These are phyloP conservation scores for Spergularia bocconei DNA, from an alignment of 148 eudicot genomes.

Conservation along the genomic window DNA sequence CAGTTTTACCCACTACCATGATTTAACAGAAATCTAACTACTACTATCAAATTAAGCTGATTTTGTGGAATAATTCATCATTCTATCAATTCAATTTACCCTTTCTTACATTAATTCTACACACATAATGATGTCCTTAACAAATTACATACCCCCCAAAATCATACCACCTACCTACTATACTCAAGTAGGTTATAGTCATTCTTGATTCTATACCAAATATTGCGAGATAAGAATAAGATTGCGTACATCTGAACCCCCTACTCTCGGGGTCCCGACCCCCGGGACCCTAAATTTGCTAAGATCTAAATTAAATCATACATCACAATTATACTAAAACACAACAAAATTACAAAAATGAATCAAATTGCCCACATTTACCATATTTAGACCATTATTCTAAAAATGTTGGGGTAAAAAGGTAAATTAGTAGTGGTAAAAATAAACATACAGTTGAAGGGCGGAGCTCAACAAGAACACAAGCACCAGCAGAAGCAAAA, in stretches of 20 bases:
- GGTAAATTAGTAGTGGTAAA: neutral
- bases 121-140: too few relatives aligned
- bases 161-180: neutral
- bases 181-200: too few relatives aligned
- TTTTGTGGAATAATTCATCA: neutral
- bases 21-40: neutral
- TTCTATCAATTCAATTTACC: neutral
- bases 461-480: constrained; percentile 38
- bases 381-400: too few relatives aligned
- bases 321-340: too few relatives aligned
- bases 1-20: neutral
- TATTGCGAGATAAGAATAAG: too few relatives aligned
- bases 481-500: constrained; percentile 49
- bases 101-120: neutral
- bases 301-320: neutral
- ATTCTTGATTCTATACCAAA: too few relatives aligned
- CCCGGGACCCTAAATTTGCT: too few relatives aligned
- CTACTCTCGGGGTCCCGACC: too few relatives aligned
- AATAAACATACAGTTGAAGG: constrained; percentile 34
- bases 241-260: too few relatives aligned
- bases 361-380: too few relatives aligned
- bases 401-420: neutral
- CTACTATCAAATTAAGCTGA: constrained; percentile 10
- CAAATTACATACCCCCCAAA: too few relatives aligned
- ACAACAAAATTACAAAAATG: too few relatives aligned